phyloP scores from a whole-genome alignment of 495 filamentous ascomycete genomes.

The Glutinoglossum americanum region DNA sequence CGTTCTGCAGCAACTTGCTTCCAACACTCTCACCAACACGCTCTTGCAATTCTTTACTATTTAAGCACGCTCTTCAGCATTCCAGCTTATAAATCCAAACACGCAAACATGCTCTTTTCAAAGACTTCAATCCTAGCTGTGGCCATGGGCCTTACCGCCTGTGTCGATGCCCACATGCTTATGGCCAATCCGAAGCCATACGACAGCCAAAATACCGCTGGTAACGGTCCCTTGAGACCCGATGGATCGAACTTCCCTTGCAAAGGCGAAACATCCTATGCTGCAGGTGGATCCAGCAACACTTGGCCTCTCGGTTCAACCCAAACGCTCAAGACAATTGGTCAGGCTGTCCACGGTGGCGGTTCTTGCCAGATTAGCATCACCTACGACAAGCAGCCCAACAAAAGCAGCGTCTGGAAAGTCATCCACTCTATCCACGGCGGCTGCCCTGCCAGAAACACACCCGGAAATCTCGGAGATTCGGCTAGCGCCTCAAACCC shows the following conservation, averaged over 20 bases:
- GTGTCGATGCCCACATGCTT: slow-evolving; percentile 43
- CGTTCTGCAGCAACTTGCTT: background rate
- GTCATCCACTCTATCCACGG: slow-evolving; percentile 69
- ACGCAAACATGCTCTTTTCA: slow-evolving; percentile 13
- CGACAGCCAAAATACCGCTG: slow-evolving; percentile 22
- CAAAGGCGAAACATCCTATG: slow-evolving; percentile 25
- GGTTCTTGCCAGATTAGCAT: slow-evolving; percentile 74
- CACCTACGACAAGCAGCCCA: slow-evolving; percentile 46
- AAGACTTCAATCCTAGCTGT: slow-evolving; percentile 20
- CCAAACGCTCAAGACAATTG: slow-evolving; percentile 29
- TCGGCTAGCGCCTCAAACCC: slow-evolving; percentile 9
- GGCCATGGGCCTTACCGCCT: slow-evolving; percentile 23
- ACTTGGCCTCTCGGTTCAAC: slow-evolving; percentile 28
- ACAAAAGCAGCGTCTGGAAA: slow-evolving; percentile 38
- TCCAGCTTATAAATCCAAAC: background rate
- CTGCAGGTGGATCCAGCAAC: slow-evolving; percentile 21
- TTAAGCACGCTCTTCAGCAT: background rate
- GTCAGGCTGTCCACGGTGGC: slow-evolving; percentile 55
- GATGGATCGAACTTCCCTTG: slow-evolving; percentile 59
- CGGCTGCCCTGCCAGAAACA: slow-evolving; percentile 42
- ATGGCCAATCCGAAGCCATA: slow-evolving; percentile 52
- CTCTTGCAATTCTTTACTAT: too few species aligned
- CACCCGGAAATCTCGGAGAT: slow-evolving; percentile 22
- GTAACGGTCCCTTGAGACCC: slow-evolving; percentile 37
- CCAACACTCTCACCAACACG: background rate